Evolutionary conservation across 1,284 basidiomycete species (phyloP).

Genomic region (Xerocomus minutiporus): DNA sequence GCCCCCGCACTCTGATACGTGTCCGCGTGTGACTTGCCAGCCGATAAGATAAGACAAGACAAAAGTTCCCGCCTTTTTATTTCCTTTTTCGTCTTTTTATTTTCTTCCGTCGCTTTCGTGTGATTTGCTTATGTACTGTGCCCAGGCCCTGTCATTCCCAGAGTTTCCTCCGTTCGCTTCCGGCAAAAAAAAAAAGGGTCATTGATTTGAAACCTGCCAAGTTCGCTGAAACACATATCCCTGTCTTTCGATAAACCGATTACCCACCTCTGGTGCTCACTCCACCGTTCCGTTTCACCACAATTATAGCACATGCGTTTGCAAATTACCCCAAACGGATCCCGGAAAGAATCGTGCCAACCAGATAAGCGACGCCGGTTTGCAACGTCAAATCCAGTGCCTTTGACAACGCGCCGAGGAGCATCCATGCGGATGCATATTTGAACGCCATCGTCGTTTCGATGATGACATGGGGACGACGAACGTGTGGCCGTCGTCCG

Average conservation of each 20-base stretch:
- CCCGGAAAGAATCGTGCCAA: background rate
- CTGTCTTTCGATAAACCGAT: background rate
- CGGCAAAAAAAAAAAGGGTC: slow-evolving; percentile 2
- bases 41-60: slow-evolving; percentile 32
- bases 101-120: slow-evolving; percentile 10
- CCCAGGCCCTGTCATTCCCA: slow-evolving; percentile 7
- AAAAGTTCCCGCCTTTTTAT: slow-evolving; percentile 7
- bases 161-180: slow-evolving; percentile 12
- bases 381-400: background rate
- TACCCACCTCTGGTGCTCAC: background rate
- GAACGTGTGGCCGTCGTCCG: background rate
- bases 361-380: slow-evolving; percentile 1
- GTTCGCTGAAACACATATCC: slow-evolving; percentile 1
- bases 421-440: background rate
- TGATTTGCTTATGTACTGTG: background rate
- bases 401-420: background rate
- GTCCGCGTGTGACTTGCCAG: slow-evolving; percentile 20
- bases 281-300: background rate
- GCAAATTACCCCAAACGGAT: slow-evolving; percentile 6
- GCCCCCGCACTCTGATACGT: slow-evolving; percentile 23
- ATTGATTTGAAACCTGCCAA: slow-evolving; percentile 7
- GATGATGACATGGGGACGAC: background rate
- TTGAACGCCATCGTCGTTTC: background rate
- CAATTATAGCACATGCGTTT: slow-evolving; percentile 1
- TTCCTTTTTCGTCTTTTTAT: slow-evolving; percentile 16